Conservation (phyloP, 2,329 filamentous ascomycete species). For the Colletotrichum neosansevieriae region DNA sequence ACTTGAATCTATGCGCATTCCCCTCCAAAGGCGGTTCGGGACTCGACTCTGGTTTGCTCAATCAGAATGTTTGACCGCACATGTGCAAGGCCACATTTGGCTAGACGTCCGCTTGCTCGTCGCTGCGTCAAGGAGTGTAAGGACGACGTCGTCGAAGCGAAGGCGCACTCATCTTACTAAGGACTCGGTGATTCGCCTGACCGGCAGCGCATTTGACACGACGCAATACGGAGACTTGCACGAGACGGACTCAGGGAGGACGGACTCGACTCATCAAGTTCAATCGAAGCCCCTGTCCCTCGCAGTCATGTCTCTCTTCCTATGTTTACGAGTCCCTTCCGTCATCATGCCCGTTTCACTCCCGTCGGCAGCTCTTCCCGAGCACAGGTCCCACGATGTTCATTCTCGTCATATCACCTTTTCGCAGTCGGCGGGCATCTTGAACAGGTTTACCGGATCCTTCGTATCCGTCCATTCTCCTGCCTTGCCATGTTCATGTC, state of each 20-base stretch:
- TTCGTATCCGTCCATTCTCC: constrained; percentile 12
- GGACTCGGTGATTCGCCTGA: background rate
- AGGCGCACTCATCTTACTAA: constrained; percentile 13
- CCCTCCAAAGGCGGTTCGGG: background rate
- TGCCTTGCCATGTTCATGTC: background rate
- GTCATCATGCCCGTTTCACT: background rate
- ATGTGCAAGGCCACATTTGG: constrained; percentile 1
- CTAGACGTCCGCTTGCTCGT: constrained; percentile 1
- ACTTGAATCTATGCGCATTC: background rate
- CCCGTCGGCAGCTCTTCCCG: constrained; percentile 23
- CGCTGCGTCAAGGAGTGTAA: too few species aligned
- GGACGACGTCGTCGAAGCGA: background rate
- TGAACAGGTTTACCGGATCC: background rate
- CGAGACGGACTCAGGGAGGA: background rate
- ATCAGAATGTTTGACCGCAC: background rate
- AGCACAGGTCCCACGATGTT: constrained; percentile 19
- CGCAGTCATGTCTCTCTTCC: background rate
- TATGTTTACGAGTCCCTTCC: background rate
- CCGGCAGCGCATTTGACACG: constrained; percentile 6
- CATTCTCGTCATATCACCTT: background rate
- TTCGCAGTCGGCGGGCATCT: background rate
- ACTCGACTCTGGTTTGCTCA: too few species aligned
- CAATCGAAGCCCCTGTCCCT: background rate
- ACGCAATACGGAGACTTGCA: constrained; percentile 20
- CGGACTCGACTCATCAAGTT: constrained; percentile 1